Conservation (phyloP, 345 rosid species). For the Acer campestre region DNA sequence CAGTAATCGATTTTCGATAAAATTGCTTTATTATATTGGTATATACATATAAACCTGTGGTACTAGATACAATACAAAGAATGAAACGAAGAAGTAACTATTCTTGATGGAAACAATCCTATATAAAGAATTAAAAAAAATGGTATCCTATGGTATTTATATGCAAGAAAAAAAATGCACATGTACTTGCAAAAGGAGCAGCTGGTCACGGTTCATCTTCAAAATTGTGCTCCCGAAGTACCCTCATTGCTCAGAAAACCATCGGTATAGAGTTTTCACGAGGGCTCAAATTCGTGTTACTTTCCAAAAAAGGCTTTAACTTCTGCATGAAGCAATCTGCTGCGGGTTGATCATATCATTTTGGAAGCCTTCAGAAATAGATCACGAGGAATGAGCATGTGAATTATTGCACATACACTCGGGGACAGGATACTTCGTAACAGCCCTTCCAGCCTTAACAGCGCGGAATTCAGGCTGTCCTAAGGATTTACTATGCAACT, state of each 20-base stretch:
- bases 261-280: not conserved
- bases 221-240: constrained; percentile 11
- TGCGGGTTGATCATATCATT: not conserved
- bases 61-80: constrained; percentile 3
- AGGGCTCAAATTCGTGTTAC: constrained; percentile 26
- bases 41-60: not conserved
- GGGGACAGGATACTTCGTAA: constrained; percentile 82
- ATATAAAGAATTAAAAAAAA: constrained; percentile 33
- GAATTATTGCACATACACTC: constrained; percentile 80
- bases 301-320: constrained; percentile 8
- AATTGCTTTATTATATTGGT: constrained; percentile 1
- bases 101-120: constrained; percentile 10
- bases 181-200: not conserved
- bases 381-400: constrained; percentile 3
- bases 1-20: not conserved
- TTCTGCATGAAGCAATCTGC: not conserved
- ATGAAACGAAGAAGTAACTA: constrained; percentile 8
- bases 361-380: not conserved
- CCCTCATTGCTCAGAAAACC: constrained; percentile 23
- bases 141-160: constrained; percentile 17
- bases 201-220: not conserved
- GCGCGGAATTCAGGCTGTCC: constrained; percentile 84
- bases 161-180: not conserved
- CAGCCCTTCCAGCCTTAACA: constrained; percentile 80
- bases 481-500: constrained; percentile 70